Evolutionary conservation across 2,329 filamentous ascomycete genomes (phyloP).

Genomic region (Nigrospora oryzae): DNA sequence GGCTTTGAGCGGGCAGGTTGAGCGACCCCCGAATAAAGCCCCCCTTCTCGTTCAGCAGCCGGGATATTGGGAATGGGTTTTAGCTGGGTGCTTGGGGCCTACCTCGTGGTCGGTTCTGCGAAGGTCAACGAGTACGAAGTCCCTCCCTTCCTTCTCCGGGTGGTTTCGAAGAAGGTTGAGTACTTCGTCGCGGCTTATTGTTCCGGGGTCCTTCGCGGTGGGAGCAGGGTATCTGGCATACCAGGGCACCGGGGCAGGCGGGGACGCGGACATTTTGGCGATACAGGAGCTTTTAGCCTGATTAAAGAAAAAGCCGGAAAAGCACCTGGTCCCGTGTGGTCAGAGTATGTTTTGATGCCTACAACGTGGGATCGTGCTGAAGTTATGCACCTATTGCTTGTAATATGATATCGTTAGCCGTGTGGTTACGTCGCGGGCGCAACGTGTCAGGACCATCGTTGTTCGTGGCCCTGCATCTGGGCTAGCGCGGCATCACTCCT

Average conservation of each 20-base stretch:
- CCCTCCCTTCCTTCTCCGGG: background rate
- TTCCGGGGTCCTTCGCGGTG: background rate
- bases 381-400: no score
- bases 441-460: no score
- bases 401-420: no score
- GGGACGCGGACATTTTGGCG: no score
- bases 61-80: background rate
- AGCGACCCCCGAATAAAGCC: constrained; percentile 46
- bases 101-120: constrained; percentile 33
- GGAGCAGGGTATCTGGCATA: background rate
- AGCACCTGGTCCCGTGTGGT: no score
- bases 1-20: constrained; percentile 39
- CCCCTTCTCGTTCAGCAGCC: constrained; percentile 27
- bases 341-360: no score
- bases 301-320: no score
- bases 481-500: no score
- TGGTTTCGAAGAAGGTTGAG: background rate
- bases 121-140: constrained; percentile 29
- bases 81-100: background rate
- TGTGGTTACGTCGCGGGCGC: no score
- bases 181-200: background rate
- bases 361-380: no score
- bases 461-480: no score
- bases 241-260: background rate
- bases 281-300: no score